A percentile compares a stretch with the other conserved stretches of the same genome.
These are phyloP conservation scores for Zizania palustris DNA, from an alignment of 202 grass and related monocot species.

Conservation along the genomic window DNA sequence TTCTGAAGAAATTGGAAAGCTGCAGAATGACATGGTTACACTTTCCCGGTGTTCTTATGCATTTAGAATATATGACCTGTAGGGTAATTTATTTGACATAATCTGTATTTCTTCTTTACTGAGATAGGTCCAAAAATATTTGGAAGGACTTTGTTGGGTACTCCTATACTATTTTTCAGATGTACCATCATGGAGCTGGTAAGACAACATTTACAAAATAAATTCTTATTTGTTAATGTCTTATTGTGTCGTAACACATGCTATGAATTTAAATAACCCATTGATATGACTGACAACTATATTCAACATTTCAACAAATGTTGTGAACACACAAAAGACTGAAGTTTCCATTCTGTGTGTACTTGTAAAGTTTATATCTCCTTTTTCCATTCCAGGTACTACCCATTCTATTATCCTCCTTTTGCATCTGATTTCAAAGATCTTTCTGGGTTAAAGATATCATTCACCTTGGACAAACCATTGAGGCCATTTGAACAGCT, in stretches of 20 bases:
- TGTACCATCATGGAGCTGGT: slow-evolving; percentile 69
- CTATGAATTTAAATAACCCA: background rate
- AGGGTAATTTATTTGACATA: background rate
- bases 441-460: slow-evolving; percentile 49
- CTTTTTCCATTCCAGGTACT: slow-evolving; percentile 46
- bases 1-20: slow-evolving; percentile 33
- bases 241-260: background rate
- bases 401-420: slow-evolving; percentile 56
- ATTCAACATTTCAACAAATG: background rate
- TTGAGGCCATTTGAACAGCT: slow-evolving; percentile 65
- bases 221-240: slow-evolving; percentile 8
- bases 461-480: slow-evolving; percentile 45
- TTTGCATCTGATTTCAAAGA: slow-evolving; percentile 58
- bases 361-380: background rate
- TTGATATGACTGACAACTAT: background rate
- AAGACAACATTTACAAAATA: background rate
- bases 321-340: background rate
- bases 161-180: slow-evolving; percentile 59
- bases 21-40: slow-evolving; percentile 45
- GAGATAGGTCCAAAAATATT: slow-evolving; percentile 61
- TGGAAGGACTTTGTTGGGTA: slow-evolving; percentile 65
- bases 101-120: background rate
- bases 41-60: slow-evolving; percentile 2
- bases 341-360: background rate
- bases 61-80: background rate